Evolutionary conservation across 768 basidiomycete species (phyloP), one percentile per base, ranked within the genome.

Genomic region (Auriscalpium vulgare): DNA sequence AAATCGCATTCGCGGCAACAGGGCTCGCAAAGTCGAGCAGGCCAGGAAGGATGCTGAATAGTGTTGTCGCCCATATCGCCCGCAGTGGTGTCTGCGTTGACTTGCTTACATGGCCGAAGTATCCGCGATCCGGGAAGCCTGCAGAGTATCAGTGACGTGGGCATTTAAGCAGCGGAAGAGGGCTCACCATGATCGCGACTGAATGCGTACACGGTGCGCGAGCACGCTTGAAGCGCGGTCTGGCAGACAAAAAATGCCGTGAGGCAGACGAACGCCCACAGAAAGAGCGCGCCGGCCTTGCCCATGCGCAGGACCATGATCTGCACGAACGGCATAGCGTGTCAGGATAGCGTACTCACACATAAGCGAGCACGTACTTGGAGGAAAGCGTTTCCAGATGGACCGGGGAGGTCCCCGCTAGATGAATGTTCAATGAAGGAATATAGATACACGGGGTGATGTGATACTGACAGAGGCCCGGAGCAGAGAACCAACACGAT

Each of bases 241-340:
- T 90, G 88, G 16, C 82, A 83, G 55, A 91, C 88, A 67, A 90
- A 90, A 74, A 91, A 93, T 0, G 92, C 92, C 14, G 91, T 90
- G 56, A 89, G 67, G 74, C 91, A 92, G 35, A 91, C 87, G 59
- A 86, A 83, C 13, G 75, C 84, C 91, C 91, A 95, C 46, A 93
- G 77, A 55, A 87, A 77, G 50, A 93, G 77, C 7, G 88, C 80
- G 37, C 85, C 89, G 0, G 81, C 74, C 63, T 81, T 87, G 34
- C 91, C 91, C 74, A 89, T 85, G 37, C 91, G 81, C 48, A 84
- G 55, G 40, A 73, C 72, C 80, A 92, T 87, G 61, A 91, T 91
- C 82, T 87, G 58, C 49, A 17, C 6, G 40, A 21, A 17, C 17
- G 17, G 21, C 10, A 4, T n/a, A 55, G 53, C 37, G 21, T 51